Conservation (phyloP, 2,329 filamentous ascomycete genomes). For the Periglandula ipomoeae region DNA sequence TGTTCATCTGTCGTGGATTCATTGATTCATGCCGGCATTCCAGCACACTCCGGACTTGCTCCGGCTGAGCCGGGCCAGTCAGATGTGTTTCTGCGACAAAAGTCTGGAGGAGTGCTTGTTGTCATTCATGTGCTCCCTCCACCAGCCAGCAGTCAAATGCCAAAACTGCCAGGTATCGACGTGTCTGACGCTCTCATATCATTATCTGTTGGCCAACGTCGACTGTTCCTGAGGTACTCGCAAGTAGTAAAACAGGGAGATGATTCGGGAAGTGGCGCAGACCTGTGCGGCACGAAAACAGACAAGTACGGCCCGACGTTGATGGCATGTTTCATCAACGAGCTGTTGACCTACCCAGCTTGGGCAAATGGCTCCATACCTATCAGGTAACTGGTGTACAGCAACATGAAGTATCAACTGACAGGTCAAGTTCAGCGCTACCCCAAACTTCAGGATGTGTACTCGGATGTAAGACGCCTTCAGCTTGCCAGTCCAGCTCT, state of each 20-base stretch:
- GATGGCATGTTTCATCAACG: conserved; percentile 3
- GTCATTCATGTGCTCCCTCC: no score
- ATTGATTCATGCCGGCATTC: background rate
- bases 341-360: background rate
- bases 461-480: background rate
- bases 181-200: no score
- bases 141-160: background rate
- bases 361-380: background rate
- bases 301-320: background rate
- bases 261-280: background rate
- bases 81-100: background rate
- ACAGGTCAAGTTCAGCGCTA: conserved; percentile 1
- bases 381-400: background rate
- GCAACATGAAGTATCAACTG: background rate
- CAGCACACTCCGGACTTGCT: background rate
- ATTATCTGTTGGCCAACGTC: background rate
- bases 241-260: background rate
- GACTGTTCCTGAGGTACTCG: no score
- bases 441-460: background rate
- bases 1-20: background rate
- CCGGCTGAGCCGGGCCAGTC: background rate
- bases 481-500: background rate
- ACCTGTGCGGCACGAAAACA: background rate
- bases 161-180: background rate
- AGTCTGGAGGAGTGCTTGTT: background rate